phyloP scores from a whole-genome alignment of 1,139 yeast genomes.

The Diutina sp. region DNA sequence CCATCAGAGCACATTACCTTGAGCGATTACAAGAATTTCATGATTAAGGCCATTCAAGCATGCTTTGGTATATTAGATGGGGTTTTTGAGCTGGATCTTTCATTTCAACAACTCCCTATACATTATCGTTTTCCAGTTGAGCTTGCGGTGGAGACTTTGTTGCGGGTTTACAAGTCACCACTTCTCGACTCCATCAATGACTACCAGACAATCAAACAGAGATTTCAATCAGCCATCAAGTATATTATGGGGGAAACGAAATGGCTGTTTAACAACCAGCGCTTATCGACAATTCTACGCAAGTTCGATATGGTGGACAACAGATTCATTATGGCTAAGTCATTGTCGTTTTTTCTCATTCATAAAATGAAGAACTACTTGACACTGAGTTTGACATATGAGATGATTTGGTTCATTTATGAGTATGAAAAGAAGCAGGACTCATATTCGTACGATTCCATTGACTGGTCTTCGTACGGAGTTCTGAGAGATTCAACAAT shows the following conservation, averaged over 20 bases:
- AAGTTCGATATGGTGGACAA: not conserved
- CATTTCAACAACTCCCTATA: constrained; percentile 24
- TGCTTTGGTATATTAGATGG: constrained; percentile 16
- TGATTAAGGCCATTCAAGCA: constrained; percentile 18
- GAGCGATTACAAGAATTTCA: constrained; percentile 16
- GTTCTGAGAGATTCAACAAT: constrained; percentile 9
- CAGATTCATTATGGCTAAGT: not conserved
- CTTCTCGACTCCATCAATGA: constrained; percentile 18
- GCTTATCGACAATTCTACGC: not conserved
- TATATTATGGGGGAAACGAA: not conserved
- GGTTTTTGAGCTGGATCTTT: constrained; percentile 12
- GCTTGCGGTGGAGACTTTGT: constrained; percentile 18
- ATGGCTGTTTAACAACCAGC: not conserved
- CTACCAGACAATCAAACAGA: constrained; percentile 17
- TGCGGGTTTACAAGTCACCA: constrained; percentile 26
- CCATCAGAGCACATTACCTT: constrained; percentile 17
- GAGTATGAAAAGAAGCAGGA: constrained; percentile 10
- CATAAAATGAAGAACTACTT: constrained; percentile 25
- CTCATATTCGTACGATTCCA: constrained; percentile 4
- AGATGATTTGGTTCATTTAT: constrained; percentile 29
- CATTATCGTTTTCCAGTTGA: constrained; percentile 30
- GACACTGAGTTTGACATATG: constrained; percentile 26
- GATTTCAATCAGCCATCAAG: constrained; percentile 11
- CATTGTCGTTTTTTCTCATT: constrained; percentile 16
- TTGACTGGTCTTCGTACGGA: constrained; percentile 22